Percentiles rank a stretch among this genome's conserved stretches.
phyloP scores from a whole-genome alignment of 768 basidiomycete species.

The Mycena floridula region DNA sequence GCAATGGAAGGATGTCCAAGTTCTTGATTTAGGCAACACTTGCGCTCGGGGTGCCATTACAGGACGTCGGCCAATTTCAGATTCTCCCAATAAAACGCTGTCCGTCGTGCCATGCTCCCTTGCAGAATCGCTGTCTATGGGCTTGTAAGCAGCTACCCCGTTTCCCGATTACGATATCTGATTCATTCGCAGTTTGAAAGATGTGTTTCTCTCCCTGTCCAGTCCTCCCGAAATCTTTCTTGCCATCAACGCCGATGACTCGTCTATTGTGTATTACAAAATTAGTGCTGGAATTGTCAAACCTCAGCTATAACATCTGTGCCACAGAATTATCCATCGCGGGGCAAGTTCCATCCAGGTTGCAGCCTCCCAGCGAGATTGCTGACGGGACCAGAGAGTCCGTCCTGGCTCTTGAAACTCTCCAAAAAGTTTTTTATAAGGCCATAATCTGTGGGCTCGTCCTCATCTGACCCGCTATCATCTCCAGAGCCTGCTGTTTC shows the following conservation, averaged over 20 bases:
- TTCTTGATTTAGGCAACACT: conserved; percentile 48
- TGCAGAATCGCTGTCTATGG: conserved; percentile 57
- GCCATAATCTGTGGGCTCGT: conserved; percentile 67
- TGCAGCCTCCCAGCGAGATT: conserved; percentile 83
- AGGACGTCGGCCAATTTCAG: conserved; percentile 50
- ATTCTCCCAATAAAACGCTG: conserved; percentile 29
- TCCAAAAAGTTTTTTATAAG: conserved; percentile 96
- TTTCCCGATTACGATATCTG: not conserved
- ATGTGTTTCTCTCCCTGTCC: conserved; percentile 47
- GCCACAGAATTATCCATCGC: conserved; percentile 39
- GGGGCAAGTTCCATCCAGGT: conserved; percentile 66
- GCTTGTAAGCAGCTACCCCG: conserved; percentile 36
- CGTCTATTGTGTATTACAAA: conserved; percentile 83
- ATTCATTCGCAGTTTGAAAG: conserved; percentile 38
- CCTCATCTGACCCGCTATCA: conserved; percentile 39
- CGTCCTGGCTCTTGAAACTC: conserved; percentile 90
- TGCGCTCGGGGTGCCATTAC: conserved; percentile 53
- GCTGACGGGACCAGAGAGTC: conserved; percentile 86
- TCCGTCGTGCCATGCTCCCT: conserved; percentile 65
- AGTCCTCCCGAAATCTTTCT: conserved; percentile 50
- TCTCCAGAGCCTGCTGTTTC: conserved; percentile 45
- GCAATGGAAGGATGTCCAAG: conserved; percentile 59
- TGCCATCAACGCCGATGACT: conserved; percentile 70
- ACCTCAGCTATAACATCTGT: conserved; percentile 42
- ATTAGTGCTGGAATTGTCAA: conserved; percentile 74